Conservation (phyloP, 495 filamentous ascomycete species). For the Lepidopterella palustris region DNA sequence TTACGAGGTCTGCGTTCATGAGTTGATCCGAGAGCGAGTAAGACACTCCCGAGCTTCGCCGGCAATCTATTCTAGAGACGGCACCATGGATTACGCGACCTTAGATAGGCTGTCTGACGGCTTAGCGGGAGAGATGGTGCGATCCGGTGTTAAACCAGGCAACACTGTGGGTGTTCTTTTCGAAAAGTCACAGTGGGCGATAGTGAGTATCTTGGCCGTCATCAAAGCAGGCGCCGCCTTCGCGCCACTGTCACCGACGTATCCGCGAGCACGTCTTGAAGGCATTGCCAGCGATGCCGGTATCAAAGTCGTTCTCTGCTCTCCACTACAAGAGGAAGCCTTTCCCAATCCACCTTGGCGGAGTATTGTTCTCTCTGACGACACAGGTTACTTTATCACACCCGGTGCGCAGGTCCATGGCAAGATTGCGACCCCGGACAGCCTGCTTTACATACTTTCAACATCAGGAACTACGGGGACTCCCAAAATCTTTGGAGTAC, state of each 20-base stretch:
- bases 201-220: conserved; percentile 46
- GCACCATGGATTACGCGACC: conserved; percentile 33
- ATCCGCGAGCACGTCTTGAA: conserved; percentile 46
- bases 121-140: conserved; percentile 35
- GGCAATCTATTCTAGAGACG: conserved; percentile 32
- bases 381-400: too few species aligned
- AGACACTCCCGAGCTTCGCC: conserved; percentile 9
- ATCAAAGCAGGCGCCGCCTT: conserved; percentile 48
- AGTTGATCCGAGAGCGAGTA: conserved; percentile 22
- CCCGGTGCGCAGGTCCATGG: conserved; percentile 49
- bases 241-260: conserved; percentile 51
- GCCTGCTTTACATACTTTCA: conserved; percentile 12
- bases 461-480: conserved; percentile 16
- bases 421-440: conserved; percentile 43
- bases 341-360: conserved; percentile 35
- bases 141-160: conserved; percentile 37
- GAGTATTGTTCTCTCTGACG: conserved; percentile 41
- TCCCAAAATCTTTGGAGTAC: conserved; percentile 9
- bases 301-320: conserved; percentile 42
- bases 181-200: conserved; percentile 47
- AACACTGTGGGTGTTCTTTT: conserved; percentile 46
- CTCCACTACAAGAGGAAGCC: conserved; percentile 36
- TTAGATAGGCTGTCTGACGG: conserved; percentile 31
- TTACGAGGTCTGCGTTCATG: conserved; percentile 19
- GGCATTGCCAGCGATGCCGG: conserved; percentile 36